Evolutionary conservation across 2,329 filamentous ascomycete genomes (phyloP).

Genomic region (Xylaria hypoxylon): DNA sequence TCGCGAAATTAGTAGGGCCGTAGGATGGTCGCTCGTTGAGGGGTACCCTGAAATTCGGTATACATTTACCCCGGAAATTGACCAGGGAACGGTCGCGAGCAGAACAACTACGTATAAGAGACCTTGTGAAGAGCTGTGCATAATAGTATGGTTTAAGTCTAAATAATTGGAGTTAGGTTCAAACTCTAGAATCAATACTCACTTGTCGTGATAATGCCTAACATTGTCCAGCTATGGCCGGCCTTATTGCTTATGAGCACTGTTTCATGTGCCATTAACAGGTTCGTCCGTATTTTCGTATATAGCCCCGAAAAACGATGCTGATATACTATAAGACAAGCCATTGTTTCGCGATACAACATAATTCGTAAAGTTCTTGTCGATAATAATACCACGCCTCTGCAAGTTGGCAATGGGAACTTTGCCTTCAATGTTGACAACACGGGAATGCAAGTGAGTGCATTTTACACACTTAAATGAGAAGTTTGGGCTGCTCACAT

Average conservation of each 20-base stretch:
- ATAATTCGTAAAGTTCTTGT: conserved; percentile 43
- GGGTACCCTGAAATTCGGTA: conserved; percentile 32
- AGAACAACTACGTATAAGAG: conserved; percentile 4
- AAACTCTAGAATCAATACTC: neutral
- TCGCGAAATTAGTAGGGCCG: neutral
- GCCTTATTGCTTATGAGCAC: conserved; percentile 17
- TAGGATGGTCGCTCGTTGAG: conserved; percentile 15
- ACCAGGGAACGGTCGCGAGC: conserved; percentile 14
- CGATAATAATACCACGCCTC: conserved; percentile 46
- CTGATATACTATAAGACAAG: conserved; percentile 34
- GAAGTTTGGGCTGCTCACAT: conserved; percentile 1
- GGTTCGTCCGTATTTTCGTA: conserved; percentile 16
- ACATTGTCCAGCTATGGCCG: neutral
- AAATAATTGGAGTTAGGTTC: neutral
- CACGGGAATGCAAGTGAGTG: conserved; percentile 46
- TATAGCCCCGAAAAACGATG: neutral
- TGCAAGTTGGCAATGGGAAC: conserved; percentile 49
- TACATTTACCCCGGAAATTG: conserved; percentile 36
- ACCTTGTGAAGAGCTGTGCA: neutral
- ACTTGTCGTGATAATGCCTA: conserved; percentile 6
- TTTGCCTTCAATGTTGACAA: conserved; percentile 50
- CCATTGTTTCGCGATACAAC: conserved; percentile 44
- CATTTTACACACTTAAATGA: neutral
- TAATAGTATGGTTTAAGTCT: neutral
- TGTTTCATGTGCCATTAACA: conserved; percentile 30